These are phyloP conservation scores for Auriscalpium orientale DNA, from an alignment of 768 basidiomycete species.

Conservation along the genomic window DNA sequence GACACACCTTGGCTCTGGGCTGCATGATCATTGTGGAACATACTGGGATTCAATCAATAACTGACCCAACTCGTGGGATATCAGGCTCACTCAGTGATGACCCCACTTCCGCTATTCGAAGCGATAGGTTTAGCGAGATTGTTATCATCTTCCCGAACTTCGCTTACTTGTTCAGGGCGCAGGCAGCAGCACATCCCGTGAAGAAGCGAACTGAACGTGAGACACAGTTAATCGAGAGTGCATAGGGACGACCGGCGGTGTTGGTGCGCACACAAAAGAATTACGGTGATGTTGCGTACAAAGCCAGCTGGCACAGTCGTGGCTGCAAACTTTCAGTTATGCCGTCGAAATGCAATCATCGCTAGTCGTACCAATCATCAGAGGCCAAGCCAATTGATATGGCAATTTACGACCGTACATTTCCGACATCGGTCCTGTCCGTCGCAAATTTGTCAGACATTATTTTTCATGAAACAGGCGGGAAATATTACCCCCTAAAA, in stretches of 20 bases:
- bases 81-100: constrained; percentile 9
- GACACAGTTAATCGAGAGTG: no score
- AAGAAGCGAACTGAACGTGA: constrained; percentile 10
- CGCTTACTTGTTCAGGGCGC: constrained; percentile 10
- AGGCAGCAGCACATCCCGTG: constrained; percentile 10
- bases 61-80: background rate
- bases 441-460: no score
- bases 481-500: background rate
- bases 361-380: constrained; percentile 9
- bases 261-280: constrained; percentile 10
- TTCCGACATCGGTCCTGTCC: constrained; percentile 12
- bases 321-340: background rate
- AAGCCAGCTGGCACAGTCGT: constrained; percentile 10
- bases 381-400: constrained; percentile 10
- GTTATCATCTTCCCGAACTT: no score
- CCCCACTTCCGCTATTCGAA: constrained; percentile 5
- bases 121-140: background rate
- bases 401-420: constrained; percentile 10
- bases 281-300: constrained; percentile 9
- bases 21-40: constrained; percentile 9
- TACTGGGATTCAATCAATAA: background rate
- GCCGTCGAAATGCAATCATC: background rate
- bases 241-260: no score
- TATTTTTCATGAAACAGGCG: background rate
- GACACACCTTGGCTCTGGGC: constrained; percentile 8